A percentile compares a stretch with the other conserved stretches of the same genome.
Evolutionary conservation across 2,329 filamentous ascomycete species (phyloP).

Genomic region (Claviceps maximensis): DNA sequence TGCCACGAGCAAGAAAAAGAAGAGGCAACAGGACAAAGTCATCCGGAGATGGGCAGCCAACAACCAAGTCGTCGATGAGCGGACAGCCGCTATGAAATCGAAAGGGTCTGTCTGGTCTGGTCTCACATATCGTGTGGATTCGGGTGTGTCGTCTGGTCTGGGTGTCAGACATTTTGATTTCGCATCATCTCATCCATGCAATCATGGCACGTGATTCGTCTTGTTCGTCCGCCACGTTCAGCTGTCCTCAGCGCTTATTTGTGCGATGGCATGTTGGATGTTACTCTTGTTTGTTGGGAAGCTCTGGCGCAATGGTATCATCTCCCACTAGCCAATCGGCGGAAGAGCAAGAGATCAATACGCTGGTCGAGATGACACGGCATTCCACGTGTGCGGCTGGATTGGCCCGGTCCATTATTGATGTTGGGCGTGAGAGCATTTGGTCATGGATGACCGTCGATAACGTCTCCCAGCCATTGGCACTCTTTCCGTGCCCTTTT

Average conservation of each 20-base stretch:
- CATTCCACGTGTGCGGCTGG: neutral
- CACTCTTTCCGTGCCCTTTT: too few species aligned
- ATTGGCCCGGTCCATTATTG: neutral
- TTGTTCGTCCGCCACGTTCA: neutral
- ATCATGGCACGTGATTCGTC: neutral
- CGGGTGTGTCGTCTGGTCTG: neutral
- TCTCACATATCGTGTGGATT: neutral
- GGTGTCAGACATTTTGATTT: neutral
- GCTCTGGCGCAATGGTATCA: neutral
- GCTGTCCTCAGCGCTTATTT: neutral
- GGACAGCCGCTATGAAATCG: conserved; percentile 7
- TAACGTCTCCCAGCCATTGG: too few species aligned
- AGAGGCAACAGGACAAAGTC: neutral
- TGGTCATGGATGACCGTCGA: too few species aligned
- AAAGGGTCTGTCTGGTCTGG: conserved; percentile 5
- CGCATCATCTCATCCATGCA: neutral
- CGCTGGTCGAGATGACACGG: neutral
- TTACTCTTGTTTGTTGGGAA: neutral
- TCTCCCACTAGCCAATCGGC: neutral
- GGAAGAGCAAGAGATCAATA: neutral
- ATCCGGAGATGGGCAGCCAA: conserved; percentile 4
- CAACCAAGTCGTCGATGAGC: neutral
- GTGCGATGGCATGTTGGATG: neutral
- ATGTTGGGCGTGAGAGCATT: too few species aligned
- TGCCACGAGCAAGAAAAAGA: too few species aligned